Evolutionary conservation across 352 stramenopile species (phyloP), one percentile per base, ranked within the genome.

Genomic region (Phytophthora sojae): DNA sequence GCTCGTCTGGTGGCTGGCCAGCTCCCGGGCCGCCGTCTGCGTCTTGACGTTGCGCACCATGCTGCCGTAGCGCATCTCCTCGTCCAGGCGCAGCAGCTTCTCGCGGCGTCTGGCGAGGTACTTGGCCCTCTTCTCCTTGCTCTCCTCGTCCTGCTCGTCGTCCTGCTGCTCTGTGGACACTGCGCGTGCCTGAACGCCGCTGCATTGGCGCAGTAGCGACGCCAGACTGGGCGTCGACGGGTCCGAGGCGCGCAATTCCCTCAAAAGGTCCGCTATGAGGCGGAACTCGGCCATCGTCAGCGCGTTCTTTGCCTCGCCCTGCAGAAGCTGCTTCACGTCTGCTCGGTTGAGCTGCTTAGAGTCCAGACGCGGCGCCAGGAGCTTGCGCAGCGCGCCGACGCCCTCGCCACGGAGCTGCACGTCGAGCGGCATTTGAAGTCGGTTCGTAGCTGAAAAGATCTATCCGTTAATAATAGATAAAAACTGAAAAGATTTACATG

Each of bases 41-140:
- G 73, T 68, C 69, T 90, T 80, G 15, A 96, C 76, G 63, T 94
- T 95, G 52, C 74, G 74, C 44, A 95, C 80, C 73, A 96, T 81
- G n/a, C 77, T 70, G 52, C 83, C 74, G 66, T 96, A 96, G 19
- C 76, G 81, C 79, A 90, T 86, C 63, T 96, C 89, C 67, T 96
- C 88, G 58, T 96, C 86, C 56, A 93, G 67, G 2, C 89, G 86
- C 73, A 83, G 77, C 32, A 96, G 71, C 70, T 92, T 86, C 56
- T 82, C 56, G 11, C 86, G 83, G 0, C 86, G 84, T 19, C 76
- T 81, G 11, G 73, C 75, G 59, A 94, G 47, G 54, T 90, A 89
- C 51, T 69, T 62, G 21, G 12, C 44, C 23, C 64, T 76, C 35
- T 76, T 66, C 26, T 68, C 52, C 50, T 68, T 57, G 15, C 14